A percentile compares a stretch with the other conserved stretches of the same genome.
Conservation (phyloP, 352 stramenopile genomes). For the Pythium guiyangense region DNA sequence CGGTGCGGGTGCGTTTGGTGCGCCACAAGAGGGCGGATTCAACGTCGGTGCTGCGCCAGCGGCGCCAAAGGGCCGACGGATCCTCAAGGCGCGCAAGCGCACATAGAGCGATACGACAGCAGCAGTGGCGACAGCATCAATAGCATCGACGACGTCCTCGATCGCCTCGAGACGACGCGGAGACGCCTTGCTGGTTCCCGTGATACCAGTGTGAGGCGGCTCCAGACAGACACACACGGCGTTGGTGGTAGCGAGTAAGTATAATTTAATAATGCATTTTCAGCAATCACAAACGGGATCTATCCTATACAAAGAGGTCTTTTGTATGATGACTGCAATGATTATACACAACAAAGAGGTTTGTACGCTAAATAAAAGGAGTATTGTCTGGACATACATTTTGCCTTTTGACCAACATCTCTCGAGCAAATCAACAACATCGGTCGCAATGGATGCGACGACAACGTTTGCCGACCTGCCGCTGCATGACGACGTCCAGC, state of each 20-base stretch:
- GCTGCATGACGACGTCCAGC: conserved; percentile 45
- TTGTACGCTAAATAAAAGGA: too few relatives aligned
- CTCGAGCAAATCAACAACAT: too few relatives aligned
- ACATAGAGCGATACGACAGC: conserved; percentile 2
- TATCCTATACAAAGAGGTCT: neutral
- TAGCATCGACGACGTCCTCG: neutral
- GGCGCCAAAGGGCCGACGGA: conserved; percentile 48
- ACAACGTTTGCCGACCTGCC: conserved; percentile 63
- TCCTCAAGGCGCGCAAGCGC: conserved; percentile 46
- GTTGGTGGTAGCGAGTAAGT: conserved; percentile 8
- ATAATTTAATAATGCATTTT: conserved; percentile 21
- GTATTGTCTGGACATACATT: conserved; percentile 1
- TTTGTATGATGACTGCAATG: too few relatives aligned
- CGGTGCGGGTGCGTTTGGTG: conserved; percentile 20
- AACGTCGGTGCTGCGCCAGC: conserved; percentile 57
- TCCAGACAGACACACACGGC: neutral
- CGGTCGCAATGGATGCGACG: conserved; percentile 10
- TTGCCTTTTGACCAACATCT: neutral
- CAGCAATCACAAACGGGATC: neutral
- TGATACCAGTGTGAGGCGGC: conserved; percentile 8
- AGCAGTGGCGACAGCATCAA: too few relatives aligned
- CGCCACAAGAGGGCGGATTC: conserved; percentile 46
- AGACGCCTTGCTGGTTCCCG: conserved; percentile 4
- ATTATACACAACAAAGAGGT: too few relatives aligned
- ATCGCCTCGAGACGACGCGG: neutral